Percentiles rank a stretch among this genome's conserved stretches.
These are phyloP conservation scores for Thymus mandschuricus DNA, from an alignment of 257 asterid genomes.

Conservation along the genomic window DNA sequence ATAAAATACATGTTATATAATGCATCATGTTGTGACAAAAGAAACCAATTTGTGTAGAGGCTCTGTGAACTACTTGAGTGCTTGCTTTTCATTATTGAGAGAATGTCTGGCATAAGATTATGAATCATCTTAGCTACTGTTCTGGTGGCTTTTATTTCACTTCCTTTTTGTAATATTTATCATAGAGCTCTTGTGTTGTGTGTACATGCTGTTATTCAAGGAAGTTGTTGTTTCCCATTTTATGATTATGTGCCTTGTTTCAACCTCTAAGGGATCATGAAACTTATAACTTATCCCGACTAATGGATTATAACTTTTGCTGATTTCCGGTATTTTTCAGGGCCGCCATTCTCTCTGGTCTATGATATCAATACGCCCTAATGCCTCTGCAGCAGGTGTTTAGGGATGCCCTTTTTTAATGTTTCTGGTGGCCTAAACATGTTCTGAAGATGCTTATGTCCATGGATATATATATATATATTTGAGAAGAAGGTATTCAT, in stretches of 20 bases:
- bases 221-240: neutral
- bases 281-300: neutral
- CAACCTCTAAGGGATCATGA: neutral
- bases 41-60: conserved; percentile 9
- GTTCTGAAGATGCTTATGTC: neutral
- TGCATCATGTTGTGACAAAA: conserved; percentile 11
- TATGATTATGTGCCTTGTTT: neutral
- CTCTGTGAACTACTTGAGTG: neutral
- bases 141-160: no score
- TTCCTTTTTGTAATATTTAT: neutral
- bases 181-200: neutral
- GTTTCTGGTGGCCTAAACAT: conserved; percentile 5
- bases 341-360: conserved; percentile 84
- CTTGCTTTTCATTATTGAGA: neutral
- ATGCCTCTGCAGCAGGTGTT: conserved; percentile 80
- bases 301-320: no score
- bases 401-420: conserved; percentile 57
- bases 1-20: conserved; percentile 1
- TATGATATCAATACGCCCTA: conserved; percentile 74
- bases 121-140: conserved; percentile 10
- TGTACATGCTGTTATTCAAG: neutral
- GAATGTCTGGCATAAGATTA: neutral
- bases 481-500: conserved; percentile 73
- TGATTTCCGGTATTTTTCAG: conserved; percentile 39
- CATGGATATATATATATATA: conserved; percentile 55